Base-by-base conservation (phyloP, 2,329 filamentous ascomycete species). In the Sclerotinia nivalis region DNA sequence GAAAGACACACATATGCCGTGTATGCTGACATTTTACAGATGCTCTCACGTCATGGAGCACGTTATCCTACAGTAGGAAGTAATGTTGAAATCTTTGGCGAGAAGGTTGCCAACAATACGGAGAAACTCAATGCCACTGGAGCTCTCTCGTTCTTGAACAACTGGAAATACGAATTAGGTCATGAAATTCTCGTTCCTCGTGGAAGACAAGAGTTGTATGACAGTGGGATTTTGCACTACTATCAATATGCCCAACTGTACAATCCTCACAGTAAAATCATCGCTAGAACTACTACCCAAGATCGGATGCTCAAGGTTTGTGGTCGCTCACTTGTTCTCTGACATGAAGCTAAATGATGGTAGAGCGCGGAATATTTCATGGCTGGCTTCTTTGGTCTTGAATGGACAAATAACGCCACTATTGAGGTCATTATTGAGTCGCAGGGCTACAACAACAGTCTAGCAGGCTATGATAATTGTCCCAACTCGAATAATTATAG, bases 321-420 rank as follows among this genome's bases (percentile, higher is more conserved):
- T 90, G 86, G 43, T 58, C 6, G 25, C 54, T 31, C 49, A 4
- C 7, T 15, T 13, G 12, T n/a, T 8, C 7, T 37, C 13, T 34
- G 20, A 37, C 49, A 55, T 40, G 55, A 18, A 43, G 20, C 40
- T 50, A 37, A 69, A 52, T 73, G 43, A 74, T 60, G 43, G 6
- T 43, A 78, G 76, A 52, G 74, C 56, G 91, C 91, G 4, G 91
- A 93, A 79, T 91, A 93, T 79, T 93, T 93, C 80, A 81, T 93
- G 77, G 89, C 91, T 8, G 91, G 91, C 0, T 93, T 93, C 81
- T 93, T 93, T 76, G 91, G 91, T 0, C 84, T 93, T 0, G 86
- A 90, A 60, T 93, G 91, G 91, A 84, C 88, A 1, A 84, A 88
- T 43, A 91, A 93, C 76, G 90, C 85, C 9, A 92, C 88, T 0